Percentiles rank a stretch among this genome's conserved stretches.
Evolutionary conservation across 2,329 filamentous ascomycete genomes (phyloP).

Genomic region (Chaetomiaceae sp.): DNA sequence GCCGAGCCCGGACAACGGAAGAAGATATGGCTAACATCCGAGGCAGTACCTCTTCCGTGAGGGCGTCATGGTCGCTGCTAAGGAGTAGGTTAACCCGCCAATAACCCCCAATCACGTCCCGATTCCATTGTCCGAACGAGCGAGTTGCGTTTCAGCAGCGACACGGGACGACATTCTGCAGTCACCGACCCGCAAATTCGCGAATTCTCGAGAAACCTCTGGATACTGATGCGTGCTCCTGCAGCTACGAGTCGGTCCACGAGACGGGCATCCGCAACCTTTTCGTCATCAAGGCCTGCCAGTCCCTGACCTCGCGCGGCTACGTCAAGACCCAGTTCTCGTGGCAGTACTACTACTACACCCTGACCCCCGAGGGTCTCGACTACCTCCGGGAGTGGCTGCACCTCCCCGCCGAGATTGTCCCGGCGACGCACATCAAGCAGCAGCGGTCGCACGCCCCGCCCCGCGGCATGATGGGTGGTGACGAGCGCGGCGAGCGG

Average conservation of each 20-base stretch:
- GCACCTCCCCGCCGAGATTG: conserved; percentile 98
- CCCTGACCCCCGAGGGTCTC: conserved; percentile 93
- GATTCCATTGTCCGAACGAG: conserved; percentile 1
- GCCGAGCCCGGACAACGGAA: conserved; percentile 14
- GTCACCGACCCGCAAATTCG: conserved; percentile 1
- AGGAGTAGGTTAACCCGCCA: conserved; percentile 65
- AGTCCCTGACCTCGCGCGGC: conserved; percentile 96
- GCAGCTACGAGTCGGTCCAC: conserved; percentile 47
- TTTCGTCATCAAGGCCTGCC: conserved; percentile 96
- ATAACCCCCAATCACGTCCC: conserved; percentile 1
- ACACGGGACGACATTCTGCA: conserved; percentile 8
- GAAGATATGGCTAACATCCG: conserved; percentile 22
- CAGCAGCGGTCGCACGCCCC: conserved; percentile 98
- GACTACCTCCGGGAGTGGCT: conserved; percentile 99
- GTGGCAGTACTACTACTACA: conserved; percentile 99
- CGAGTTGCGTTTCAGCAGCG: conserved; percentile 3
- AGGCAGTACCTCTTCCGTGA: conserved; percentile 73
- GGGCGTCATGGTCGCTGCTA: conserved; percentile 92
- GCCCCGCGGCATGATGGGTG: conserved; percentile 96
- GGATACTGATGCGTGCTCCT: conserved; percentile 20
- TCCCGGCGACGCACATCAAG: conserved; percentile 99
- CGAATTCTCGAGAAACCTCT: conserved; percentile 2
- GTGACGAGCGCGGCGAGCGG: conserved; percentile 74
- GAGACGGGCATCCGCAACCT: conserved; percentile 99
- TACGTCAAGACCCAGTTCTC: conserved; percentile 99